Percentiles rank a stretch among this genome's conserved stretches.
Conservation (phyloP, 2,329 filamentous ascomycete species). For the Calonectria naviculata region DNA sequence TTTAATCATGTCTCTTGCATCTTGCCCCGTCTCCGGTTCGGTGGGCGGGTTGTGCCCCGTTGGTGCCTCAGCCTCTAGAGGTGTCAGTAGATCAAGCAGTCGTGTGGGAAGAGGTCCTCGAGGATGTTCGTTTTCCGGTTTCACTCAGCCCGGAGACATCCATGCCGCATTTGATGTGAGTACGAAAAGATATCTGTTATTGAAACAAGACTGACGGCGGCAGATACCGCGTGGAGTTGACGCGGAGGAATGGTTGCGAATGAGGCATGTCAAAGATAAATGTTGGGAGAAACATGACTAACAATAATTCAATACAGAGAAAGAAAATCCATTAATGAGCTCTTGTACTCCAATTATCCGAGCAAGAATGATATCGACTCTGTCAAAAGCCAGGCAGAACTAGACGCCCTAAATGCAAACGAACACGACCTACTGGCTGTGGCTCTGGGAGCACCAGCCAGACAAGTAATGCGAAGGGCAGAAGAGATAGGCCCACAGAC, state of each 20-base stretch:
- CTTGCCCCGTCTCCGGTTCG: conserved; percentile 47
- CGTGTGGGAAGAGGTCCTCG: conserved; percentile 11
- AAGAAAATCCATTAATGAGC: conserved; percentile 58
- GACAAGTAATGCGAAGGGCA: conserved; percentile 63
- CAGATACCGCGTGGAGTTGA: conserved; percentile 59
- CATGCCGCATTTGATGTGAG: conserved; percentile 37
- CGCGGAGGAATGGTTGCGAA: conserved; percentile 57
- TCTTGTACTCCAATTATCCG: conserved; percentile 58
- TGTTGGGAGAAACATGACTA: neutral
- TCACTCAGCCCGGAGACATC: conserved; percentile 30
- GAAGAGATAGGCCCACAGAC: conserved; percentile 62
- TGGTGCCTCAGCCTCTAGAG: conserved; percentile 1
- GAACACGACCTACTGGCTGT: conserved; percentile 63
- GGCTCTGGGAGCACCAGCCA: conserved; percentile 63
- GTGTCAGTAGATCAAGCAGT: neutral
- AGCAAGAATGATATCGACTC: conserved; percentile 50
- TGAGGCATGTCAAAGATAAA: conserved; percentile 34
- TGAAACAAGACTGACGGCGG: neutral
- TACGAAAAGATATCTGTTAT: accelerated
- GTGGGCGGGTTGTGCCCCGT: conserved; percentile 38
- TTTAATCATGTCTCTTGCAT: conserved; percentile 42
- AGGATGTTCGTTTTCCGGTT: conserved; percentile 32
- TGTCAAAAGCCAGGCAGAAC: conserved; percentile 51
- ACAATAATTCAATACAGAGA: conserved; percentile 42
- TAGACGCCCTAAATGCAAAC: conserved; percentile 59